These are phyloP conservation scores for Hordeum vulgare DNA, from an alignment of 176 grass and related monocot genomes.

Conservation along the genomic window MorexV3_pseudomolecules_assembly NC_058522.1:526312029-526312528, in stretches of 20 bases:
- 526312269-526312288: background rate
- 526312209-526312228: background rate
- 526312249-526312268: background rate
- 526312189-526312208: background rate
- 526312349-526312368: slow-evolving; percentile 29
- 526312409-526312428: slow-evolving; percentile 42
- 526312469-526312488: background rate
- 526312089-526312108: background rate
- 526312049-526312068: no score
- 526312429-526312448: slow-evolving; percentile 42
- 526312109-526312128: background rate
- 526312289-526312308: slow-evolving; percentile 54
- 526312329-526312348: slow-evolving; percentile 33
- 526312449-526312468: background rate
- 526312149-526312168: background rate
- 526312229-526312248: background rate
- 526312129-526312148: background rate
- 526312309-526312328: slow-evolving; percentile 41
- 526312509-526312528: background rate
- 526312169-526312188: background rate
- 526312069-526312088: background rate
- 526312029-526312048: no score
- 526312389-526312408: slow-evolving; percentile 46
- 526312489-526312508: background rate
- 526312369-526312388: slow-evolving; percentile 44